phyloP scores from a whole-genome alignment of 2,329 filamentous ascomycete genomes.

The Didymella segeticola region DNA sequence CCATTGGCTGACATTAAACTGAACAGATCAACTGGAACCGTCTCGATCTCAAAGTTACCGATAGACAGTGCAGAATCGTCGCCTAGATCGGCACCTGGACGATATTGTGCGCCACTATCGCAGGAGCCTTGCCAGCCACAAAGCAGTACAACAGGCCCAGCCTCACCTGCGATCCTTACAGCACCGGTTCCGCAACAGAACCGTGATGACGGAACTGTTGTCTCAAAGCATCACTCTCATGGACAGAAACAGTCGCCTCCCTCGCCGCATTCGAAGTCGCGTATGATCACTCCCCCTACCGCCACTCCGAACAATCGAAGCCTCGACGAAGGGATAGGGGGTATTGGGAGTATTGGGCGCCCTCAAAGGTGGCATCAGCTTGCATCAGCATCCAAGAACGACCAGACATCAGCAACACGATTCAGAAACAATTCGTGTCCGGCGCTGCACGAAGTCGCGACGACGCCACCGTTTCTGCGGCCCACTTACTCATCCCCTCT shows the following conservation, averaged over 20 bases:
- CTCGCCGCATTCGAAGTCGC: conserved; percentile 13
- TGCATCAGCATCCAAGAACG: not conserved
- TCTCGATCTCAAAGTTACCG: conserved; percentile 19
- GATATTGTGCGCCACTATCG: conserved; percentile 27
- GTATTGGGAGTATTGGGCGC: not conserved
- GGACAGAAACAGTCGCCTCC: conserved; percentile 7
- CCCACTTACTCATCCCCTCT: conserved; percentile 22
- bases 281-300: not conserved
- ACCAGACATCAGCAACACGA: conserved; percentile 8
- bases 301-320: not conserved
- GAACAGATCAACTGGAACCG: conserved; percentile 1
- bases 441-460: conserved; percentile 16
- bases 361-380: not conserved
- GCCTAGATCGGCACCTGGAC: conserved; percentile 27
- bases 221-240: not conserved
- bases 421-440: conserved; percentile 31
- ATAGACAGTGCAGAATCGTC: conserved; percentile 21
- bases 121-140: conserved; percentile 29
- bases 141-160: conserved; percentile 28
- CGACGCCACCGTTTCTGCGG: conserved; percentile 12
- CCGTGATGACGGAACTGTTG: not conserved
- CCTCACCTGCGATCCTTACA: conserved; percentile 21
- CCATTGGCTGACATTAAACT: conserved; percentile 12
- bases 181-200: conserved; percentile 7
- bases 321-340: not conserved